Evolutionary conservation across 1,284 basidiomycete genomes (phyloP).

Genomic region (Ganoderma resinaceum): DNA sequence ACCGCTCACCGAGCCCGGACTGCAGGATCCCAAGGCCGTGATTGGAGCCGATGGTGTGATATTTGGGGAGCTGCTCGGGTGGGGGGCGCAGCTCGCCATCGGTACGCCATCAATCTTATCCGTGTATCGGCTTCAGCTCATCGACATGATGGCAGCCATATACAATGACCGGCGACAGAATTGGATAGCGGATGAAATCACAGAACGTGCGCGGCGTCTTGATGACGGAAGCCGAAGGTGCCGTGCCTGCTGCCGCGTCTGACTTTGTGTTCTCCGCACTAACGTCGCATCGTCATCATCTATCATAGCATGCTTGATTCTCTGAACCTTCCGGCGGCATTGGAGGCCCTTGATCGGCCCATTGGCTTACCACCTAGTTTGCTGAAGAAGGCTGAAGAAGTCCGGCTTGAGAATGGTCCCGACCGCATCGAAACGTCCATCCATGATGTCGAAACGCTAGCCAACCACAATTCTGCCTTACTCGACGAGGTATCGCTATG

Average conservation of each 20-base stretch:
- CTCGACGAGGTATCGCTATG: constrained; percentile 73
- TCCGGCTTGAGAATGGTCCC: constrained; percentile 81
- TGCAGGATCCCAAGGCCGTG: constrained; percentile 66
- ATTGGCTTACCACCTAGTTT: constrained; percentile 90
- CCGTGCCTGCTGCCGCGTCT: constrained; percentile 32
- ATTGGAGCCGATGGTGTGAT: constrained; percentile 61
- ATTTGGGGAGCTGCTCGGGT: constrained; percentile 83
- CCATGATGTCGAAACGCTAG: constrained; percentile 76
- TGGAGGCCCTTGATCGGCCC: constrained; percentile 90
- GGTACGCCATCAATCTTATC: constrained; percentile 56
- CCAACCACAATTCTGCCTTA: constrained; percentile 65
- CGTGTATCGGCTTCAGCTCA: not conserved
- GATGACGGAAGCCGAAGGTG: constrained; percentile 72
- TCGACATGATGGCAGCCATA: constrained; percentile 60
- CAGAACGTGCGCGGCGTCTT: constrained; percentile 67
- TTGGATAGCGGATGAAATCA: constrained; percentile 75
- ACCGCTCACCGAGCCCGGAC: constrained; percentile 62
- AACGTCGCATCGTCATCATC: not conserved
- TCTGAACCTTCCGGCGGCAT: constrained; percentile 84
- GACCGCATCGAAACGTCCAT: constrained; percentile 76
- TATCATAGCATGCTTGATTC: constrained; percentile 67
- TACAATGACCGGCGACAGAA: constrained; percentile 87
- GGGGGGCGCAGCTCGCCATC: constrained; percentile 90
- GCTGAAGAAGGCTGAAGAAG: constrained; percentile 86
- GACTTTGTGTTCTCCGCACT: not conserved